Percentiles rank a stretch among this genome's conserved stretches.
phyloP scores from a whole-genome alignment of 1,139 yeast genomes.

The Pichia sp. region DNA sequence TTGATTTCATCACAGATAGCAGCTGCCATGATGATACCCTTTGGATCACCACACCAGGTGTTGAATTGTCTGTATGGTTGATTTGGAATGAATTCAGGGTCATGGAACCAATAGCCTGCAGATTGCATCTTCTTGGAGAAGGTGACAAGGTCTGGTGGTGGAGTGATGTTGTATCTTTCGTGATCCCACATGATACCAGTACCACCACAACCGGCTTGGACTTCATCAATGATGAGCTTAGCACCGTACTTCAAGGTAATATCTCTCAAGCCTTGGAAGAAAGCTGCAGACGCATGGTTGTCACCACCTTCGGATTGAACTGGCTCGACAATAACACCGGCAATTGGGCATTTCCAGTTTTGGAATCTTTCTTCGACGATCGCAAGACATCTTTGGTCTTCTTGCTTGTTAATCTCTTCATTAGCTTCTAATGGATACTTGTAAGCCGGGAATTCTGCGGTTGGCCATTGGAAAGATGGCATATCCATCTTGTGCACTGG shows the following conservation, averaged over 20 bases:
- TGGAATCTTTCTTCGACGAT: conserved; percentile 49
- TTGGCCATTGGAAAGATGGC: conserved; percentile 85
- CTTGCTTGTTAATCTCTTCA: conserved; percentile 48
- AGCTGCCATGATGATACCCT: conserved; percentile 65
- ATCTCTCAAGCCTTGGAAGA: conserved; percentile 74
- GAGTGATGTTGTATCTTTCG: conserved; percentile 66
- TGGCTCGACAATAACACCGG: conserved; percentile 73
- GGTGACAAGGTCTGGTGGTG: conserved; percentile 77
- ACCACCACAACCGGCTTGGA: conserved; percentile 84
- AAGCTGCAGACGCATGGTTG: conserved; percentile 67
- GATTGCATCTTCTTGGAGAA: conserved; percentile 83
- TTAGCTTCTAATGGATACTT: conserved; percentile 62
- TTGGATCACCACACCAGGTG: conserved; percentile 91
- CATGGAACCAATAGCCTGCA: conserved; percentile 75
- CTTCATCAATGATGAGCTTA: conserved; percentile 72
- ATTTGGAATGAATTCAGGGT: conserved; percentile 63
- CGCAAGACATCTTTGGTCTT: conserved; percentile 61
- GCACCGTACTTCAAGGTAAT: conserved; percentile 61
- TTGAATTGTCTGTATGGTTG: conserved; percentile 77
- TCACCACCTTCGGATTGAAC: conserved; percentile 87
- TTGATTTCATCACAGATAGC: conserved; percentile 59
- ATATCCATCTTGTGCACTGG: conserved; percentile 80
- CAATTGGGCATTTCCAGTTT: conserved; percentile 59
- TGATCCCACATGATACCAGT: conserved; percentile 85
- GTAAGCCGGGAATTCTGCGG: conserved; percentile 71